Base-by-base conservation (phyloP, 164 flowering plant species). In the Tinospora cordifolia region DNA sequence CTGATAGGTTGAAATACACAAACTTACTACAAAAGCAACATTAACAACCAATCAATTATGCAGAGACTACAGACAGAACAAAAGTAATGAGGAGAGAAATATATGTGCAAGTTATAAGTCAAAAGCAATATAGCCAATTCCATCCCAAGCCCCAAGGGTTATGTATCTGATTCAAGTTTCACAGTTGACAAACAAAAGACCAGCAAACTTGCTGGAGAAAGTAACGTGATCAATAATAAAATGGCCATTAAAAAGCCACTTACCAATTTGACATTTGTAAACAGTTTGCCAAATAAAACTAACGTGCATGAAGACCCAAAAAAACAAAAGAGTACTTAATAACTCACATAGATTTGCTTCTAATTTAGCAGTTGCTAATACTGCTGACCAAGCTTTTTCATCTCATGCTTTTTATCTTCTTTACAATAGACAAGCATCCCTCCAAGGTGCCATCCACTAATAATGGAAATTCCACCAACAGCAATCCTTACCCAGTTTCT, bases 1-100 rank as follows among this genome's bases (percentile, higher is more conserved):
- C 98, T 89, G 76, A 22, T 74, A 69, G 65, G 22, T 19, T 34
- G 47, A 74, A 73, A 72, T 15, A 58, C 40, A 8, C 62, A 69
- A 65, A 65, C 15, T 40, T 67, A 39, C 10, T 26, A 59, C 13
- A 67, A 5, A 60, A 46, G 66, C 47, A 8, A 34, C 24, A 25
- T 39, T 3, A 7, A 21, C 2, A 26, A 51, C 9, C 39, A 38
- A 38, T 8, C 22, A 36, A 57, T 44, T 41, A 36, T 26, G 27
- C 64, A 26, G 25, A 38, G 13, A 24, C 14, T 9, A 59, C 38
- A 26, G 17, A 70, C 63, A 39, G 17, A 51, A 51, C 17, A 22
- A 24, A 60, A 44, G 67, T 63, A 46, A 47, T 64, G 63, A 63
- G 8, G 54, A 46, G 15, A 40, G 25, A 51, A 22, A 30, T 51